Base-by-base conservation (phyloP, 257 asterid species). In the Nicotiana tabacum region DNA sequence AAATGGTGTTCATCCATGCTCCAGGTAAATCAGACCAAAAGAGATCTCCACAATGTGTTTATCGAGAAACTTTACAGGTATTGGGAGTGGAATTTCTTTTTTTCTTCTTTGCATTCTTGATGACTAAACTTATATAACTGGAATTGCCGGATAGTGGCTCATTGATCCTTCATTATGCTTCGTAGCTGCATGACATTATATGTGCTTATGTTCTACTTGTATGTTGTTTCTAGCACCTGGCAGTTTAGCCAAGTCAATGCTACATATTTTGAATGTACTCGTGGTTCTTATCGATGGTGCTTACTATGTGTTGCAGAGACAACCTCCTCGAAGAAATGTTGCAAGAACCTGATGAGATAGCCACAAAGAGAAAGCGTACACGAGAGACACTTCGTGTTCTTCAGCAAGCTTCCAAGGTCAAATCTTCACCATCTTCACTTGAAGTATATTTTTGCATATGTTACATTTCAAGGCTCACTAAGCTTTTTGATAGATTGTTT, bases 301-400 rank as follows among this genome's bases (percentile, higher is more conserved):
- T 51, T 74, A 15, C 27, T 74, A 51, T 51, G 51, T 74, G 27
- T 74, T 74, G 80, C 91, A 96, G 99, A 85, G 99, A 96, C 85
- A 91, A 93, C 87, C 82, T 96, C 88, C 91, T 96, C 29, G 98
- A 94, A 85, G 99, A 96, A 85, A 90, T 94, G 95, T 82, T 96
- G 87, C 98, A 94, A 86, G 99, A 96, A 91, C 99, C 98, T 82
- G 97, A 90, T 80, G 99, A 94, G 91, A 86, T 96, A 83, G 90
- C 98, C 48, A 83, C 84, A 77, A 96, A 92, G 89, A 91, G 99
- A 87, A 96, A 96, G 88, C 98, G 95, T 69, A 91, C 98, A 55
- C 91, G 97, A 21, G 98, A 96, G 82, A 92, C 91, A 35, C 98
- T 96, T 58, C 90, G 92, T 53, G 92, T 91, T 86, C 95, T 94